Evolutionary conservation across 345 rosid genomes (phyloP).

Genomic region (Eucalyptus erythrocorys): DNA sequence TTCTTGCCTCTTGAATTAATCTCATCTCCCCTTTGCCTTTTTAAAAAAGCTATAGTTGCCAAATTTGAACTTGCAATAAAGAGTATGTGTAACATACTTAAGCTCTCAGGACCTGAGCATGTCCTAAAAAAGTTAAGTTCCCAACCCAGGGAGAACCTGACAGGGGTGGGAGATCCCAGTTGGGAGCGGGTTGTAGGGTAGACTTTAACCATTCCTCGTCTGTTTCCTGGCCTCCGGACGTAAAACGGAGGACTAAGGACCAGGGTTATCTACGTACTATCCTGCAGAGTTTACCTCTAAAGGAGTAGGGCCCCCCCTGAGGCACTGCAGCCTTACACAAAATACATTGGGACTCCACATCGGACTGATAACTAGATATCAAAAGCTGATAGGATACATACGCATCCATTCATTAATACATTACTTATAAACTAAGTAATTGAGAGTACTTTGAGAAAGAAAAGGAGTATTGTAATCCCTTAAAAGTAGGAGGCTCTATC

Average conservation of each 20-base stretch:
- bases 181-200: no score
- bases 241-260: no score
- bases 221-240: no score
- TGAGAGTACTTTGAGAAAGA: background rate
- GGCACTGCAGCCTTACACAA: background rate
- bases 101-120: no score
- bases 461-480: background rate
- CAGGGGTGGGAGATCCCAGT: no score
- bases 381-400: background rate
- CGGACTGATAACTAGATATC: background rate
- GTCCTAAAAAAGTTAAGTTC: no score
- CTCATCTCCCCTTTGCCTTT: background rate
- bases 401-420: background rate
- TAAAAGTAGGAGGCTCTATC: background rate
- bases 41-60: background rate
- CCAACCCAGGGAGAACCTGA: no score
- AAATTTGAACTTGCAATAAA: background rate
- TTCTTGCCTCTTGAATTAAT: background rate
- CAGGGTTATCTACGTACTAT: no score
- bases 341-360: background rate
- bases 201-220: no score
- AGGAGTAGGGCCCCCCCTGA: no score
- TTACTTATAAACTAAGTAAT: background rate
- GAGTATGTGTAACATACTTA: background rate
- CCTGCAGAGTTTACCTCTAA: no score